Evolutionary conservation across 441 rosid species (phyloP).

Genomic region (Corymbia citriodora): DNA sequence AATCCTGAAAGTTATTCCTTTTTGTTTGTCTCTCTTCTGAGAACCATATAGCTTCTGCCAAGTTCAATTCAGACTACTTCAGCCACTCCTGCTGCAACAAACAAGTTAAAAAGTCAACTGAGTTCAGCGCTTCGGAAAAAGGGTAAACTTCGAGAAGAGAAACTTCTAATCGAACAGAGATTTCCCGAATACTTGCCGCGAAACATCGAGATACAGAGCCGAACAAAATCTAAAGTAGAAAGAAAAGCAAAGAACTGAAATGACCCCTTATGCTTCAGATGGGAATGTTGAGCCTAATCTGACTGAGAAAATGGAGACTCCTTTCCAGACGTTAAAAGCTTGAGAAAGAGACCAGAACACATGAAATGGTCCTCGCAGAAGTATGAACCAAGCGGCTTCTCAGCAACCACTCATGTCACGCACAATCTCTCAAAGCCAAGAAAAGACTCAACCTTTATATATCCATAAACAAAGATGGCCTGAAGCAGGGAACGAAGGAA

Average conservation of each 20-base stretch:
- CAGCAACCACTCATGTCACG: neutral
- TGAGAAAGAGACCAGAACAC: neutral
- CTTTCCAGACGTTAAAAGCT: neutral
- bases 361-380: neutral
- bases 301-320: neutral
- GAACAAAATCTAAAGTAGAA: neutral
- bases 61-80: neutral
- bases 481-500: conserved; percentile 13
- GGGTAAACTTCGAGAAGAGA: neutral
- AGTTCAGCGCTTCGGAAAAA: neutral
- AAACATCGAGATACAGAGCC: neutral
- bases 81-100: neutral
- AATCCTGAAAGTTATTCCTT: neutral
- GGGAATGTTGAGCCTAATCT: neutral
- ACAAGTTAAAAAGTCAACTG: neutral
- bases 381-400: neutral
- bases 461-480: neutral
- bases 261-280: neutral
- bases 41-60: neutral
- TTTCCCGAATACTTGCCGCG: neutral
- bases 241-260: neutral
- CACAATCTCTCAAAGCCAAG: neutral
- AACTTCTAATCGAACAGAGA: neutral
- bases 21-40: neutral
- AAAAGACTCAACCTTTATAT: neutral